These are phyloP conservation scores for Arthrobotrys megalospora DNA, from an alignment of 2,329 filamentous ascomycete genomes.

Conservation along the genomic window DNA sequence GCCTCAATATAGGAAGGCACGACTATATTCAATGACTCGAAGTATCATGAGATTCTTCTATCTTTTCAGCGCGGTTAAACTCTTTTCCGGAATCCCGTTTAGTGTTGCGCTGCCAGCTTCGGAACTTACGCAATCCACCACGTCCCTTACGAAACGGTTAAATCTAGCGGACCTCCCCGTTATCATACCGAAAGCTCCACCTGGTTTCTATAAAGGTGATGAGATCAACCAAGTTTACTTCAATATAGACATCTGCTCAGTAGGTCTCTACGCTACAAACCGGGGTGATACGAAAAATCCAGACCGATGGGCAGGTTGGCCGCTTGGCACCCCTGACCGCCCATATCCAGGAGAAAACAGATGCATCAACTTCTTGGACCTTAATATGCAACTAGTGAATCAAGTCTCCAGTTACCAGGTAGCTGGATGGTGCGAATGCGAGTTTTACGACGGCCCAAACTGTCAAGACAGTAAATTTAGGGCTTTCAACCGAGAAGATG, in stretches of 20 bases:
- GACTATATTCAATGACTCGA: not conserved
- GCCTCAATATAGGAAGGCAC: not conserved
- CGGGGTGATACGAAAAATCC: not conserved
- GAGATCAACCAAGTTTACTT: not conserved
- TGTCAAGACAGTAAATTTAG: conserved; percentile 8
- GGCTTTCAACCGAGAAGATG: conserved; percentile 13
- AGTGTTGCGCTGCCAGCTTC: not conserved
- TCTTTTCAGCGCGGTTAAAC: not conserved
- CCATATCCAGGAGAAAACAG: not conserved
- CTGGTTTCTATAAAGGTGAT: not conserved
- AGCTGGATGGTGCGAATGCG: conserved; percentile 24
- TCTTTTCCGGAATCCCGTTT: not conserved
- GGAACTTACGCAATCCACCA: not conserved
- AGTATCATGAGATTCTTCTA: not conserved
- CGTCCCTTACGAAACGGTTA: not conserved
- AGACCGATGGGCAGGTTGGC: conserved; percentile 14
- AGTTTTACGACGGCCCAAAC: conserved; percentile 19
- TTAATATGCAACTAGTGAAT: not conserved
- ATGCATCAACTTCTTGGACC: conserved; percentile 20
- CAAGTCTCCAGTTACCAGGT: conserved; percentile 27
- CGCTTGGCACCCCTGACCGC: not conserved
- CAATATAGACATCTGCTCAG: not conserved
- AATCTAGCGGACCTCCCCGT: not conserved
- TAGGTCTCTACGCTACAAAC: not conserved
- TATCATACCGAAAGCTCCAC: not conserved